These are phyloP conservation scores for Omphalotus guepiniiformis DNA, from an alignment of 768 basidiomycete genomes.

Conservation along the genomic window DNA sequence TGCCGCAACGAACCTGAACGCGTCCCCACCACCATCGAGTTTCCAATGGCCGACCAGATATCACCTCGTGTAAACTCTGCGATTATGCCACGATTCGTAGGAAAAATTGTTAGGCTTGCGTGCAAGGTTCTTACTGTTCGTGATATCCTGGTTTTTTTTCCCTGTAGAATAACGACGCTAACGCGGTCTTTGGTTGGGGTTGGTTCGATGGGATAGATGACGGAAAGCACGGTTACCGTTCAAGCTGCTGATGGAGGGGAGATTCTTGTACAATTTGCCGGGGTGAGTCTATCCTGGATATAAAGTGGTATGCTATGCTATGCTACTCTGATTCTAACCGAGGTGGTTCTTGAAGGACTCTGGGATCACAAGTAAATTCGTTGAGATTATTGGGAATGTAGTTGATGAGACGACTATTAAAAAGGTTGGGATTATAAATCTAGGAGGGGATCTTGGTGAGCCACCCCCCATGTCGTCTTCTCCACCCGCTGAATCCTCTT, in stretches of 20 bases:
- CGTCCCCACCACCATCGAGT: no score
- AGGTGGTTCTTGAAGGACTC: slow-evolving; percentile 21
- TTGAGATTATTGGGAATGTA: slow-evolving; percentile 47
- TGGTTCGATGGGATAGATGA: no score
- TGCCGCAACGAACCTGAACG: no score
- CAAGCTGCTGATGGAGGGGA: slow-evolving; percentile 48
- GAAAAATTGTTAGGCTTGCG: slow-evolving; percentile 43
- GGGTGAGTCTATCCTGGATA: no score
- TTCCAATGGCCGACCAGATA: slow-evolving; percentile 13
- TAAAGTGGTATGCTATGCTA: not conserved
- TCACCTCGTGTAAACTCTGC: slow-evolving; percentile 44
- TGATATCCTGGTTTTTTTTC: not conserved
- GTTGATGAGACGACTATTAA: slow-evolving; percentile 37
- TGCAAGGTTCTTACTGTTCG: slow-evolving; percentile 43
- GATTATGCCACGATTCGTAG: slow-evolving; percentile 32
- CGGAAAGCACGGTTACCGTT: slow-evolving; percentile 38
- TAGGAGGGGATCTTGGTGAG: slow-evolving; percentile 44
- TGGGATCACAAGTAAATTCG: slow-evolving; percentile 34
- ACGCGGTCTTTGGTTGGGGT: no score
- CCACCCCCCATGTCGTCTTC: not conserved
- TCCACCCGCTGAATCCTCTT: not conserved
- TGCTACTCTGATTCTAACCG: slow-evolving; percentile 2
- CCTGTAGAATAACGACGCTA: not conserved
- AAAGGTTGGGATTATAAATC: slow-evolving; percentile 34
- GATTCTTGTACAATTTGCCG: slow-evolving; percentile 14